phyloP scores from a whole-genome alignment of 2,329 filamentous ascomycete genomes.

The Phyllosticta capitalensis region DNA sequence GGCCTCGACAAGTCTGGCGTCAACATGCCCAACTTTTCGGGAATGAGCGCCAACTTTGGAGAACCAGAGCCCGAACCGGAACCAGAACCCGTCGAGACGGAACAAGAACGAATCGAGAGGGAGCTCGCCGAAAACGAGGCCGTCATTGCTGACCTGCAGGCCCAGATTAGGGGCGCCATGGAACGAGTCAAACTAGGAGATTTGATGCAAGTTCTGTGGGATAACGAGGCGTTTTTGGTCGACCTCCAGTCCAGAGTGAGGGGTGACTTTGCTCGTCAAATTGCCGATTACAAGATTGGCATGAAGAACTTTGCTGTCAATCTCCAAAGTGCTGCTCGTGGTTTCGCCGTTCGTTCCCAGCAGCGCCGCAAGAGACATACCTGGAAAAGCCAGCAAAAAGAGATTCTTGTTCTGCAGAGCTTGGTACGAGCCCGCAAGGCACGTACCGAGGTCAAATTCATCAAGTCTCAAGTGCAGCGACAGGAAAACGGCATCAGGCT shows the following conservation, averaged over 20 bases:
- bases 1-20: conserved; percentile 91
- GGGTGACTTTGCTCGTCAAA: conserved; percentile 77
- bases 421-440: conserved; percentile 59
- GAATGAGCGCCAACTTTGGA: conserved; percentile 92
- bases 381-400: conserved; percentile 60
- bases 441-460: conserved; percentile 34
- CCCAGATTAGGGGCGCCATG: conserved; percentile 74
- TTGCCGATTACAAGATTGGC: conserved; percentile 68
- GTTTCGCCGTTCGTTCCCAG: conserved; percentile 60
- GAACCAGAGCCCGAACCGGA: conserved; percentile 69
- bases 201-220: conserved; percentile 85
- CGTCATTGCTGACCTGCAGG: conserved; percentile 69
- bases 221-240: conserved; percentile 65
- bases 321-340: conserved; percentile 71
- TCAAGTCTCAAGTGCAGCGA: conserved; percentile 38
- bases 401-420: conserved; percentile 73
- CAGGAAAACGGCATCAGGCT: conserved; percentile 37
- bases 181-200: conserved; percentile 66
- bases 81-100: conserved; percentile 64
- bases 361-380: conserved; percentile 54
- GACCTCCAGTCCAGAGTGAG: conserved; percentile 81
- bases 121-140: conserved; percentile 70
- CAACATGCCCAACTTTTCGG: conserved; percentile 95
- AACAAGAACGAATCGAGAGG: conserved; percentile 77
- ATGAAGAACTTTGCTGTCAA: conserved; percentile 74